Percentiles rank a stretch among this genome's conserved stretches.
These are phyloP conservation scores for Taiozyma sp. DNA, from an alignment of 1,139 yeast species.

Conservation along the genomic window DNA sequence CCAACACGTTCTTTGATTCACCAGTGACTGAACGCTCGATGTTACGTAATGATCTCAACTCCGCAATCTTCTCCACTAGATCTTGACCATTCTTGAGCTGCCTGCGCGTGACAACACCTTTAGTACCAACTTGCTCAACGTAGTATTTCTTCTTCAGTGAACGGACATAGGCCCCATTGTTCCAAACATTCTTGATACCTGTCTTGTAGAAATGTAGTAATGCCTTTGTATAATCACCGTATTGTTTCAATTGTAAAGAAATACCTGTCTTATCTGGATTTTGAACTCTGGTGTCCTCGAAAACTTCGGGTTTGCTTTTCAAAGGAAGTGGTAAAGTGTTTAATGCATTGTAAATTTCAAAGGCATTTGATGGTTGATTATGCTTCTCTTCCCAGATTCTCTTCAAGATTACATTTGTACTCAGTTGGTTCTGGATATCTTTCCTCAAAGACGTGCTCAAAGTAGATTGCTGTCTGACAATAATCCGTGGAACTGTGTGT, in stretches of 20 bases:
- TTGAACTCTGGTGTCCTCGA: slow-evolving; percentile 26
- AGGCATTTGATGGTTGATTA: not conserved
- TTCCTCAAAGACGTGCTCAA: not conserved
- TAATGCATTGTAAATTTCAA: not conserved
- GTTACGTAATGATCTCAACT: slow-evolving; percentile 21
- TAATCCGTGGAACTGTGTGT: not conserved
- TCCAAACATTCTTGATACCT: slow-evolving; percentile 52
- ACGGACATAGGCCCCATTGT: slow-evolving; percentile 28
- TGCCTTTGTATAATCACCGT: slow-evolving; percentile 35
- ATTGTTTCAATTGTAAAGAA: slow-evolving; percentile 33
- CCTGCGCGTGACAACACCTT: slow-evolving; percentile 24
- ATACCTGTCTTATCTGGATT: slow-evolving; percentile 24
- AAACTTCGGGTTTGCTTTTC: slow-evolving; percentile 31
- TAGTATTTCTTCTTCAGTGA: slow-evolving; percentile 22
- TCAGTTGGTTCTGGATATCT: not conserved
- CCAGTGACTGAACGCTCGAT: slow-evolving; percentile 20
- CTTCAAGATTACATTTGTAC: not conserved
- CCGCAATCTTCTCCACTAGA: slow-evolving; percentile 15
- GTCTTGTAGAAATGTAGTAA: slow-evolving; percentile 43
- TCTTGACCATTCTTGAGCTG: slow-evolving; percentile 20
- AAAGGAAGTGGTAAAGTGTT: slow-evolving; percentile 19
- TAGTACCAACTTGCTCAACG: slow-evolving; percentile 18
- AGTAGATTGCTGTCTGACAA: not conserved
- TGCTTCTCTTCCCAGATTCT: not conserved
- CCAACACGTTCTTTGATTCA: slow-evolving; percentile 8